Conservation (phyloP, 805 yeast species). For the Brettanomyces bruxellensis region DNA sequence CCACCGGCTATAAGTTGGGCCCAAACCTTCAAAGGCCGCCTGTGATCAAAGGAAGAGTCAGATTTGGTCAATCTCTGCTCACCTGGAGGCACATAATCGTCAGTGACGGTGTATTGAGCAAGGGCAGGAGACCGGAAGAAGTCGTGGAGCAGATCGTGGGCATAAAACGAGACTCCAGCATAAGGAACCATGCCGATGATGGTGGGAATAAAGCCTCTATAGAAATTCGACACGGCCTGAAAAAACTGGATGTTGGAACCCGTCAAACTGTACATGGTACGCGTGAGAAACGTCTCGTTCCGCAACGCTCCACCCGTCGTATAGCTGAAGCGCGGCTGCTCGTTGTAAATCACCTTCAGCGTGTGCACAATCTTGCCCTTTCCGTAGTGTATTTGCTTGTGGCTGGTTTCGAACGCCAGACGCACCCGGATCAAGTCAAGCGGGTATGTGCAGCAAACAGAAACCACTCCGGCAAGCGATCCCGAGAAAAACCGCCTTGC, state of each 20-base stretch:
- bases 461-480: constrained; percentile 77
- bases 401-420: constrained; percentile 76
- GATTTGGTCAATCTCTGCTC: constrained; percentile 15
- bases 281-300: constrained; percentile 22
- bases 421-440: constrained; percentile 84
- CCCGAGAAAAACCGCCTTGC: constrained; percentile 72
- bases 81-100: constrained; percentile 8
- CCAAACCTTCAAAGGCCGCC: constrained; percentile 75
- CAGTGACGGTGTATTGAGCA: constrained; percentile 41
- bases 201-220: constrained; percentile 91
- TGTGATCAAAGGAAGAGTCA: constrained; percentile 30
- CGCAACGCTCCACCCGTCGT: constrained; percentile 21
- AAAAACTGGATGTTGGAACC: constrained; percentile 21
- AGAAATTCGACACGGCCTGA: constrained; percentile 56
- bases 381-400: constrained; percentile 16
- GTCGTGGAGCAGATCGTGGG: constrained; percentile 89
- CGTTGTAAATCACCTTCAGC: constrained; percentile 23
- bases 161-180: constrained; percentile 94
- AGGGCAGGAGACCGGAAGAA: constrained; percentile 56
- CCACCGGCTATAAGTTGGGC: constrained; percentile 95
- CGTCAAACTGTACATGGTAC: constrained; percentile 22
- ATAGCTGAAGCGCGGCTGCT: constrained; percentile 23
- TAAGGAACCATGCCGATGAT: constrained; percentile 94
- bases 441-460: constrained; percentile 88
- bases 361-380: constrained; percentile 25